Base-by-base conservation (phyloP, 1,284 basidiomycete genomes). In the Moesziomyces sp. region DNA sequence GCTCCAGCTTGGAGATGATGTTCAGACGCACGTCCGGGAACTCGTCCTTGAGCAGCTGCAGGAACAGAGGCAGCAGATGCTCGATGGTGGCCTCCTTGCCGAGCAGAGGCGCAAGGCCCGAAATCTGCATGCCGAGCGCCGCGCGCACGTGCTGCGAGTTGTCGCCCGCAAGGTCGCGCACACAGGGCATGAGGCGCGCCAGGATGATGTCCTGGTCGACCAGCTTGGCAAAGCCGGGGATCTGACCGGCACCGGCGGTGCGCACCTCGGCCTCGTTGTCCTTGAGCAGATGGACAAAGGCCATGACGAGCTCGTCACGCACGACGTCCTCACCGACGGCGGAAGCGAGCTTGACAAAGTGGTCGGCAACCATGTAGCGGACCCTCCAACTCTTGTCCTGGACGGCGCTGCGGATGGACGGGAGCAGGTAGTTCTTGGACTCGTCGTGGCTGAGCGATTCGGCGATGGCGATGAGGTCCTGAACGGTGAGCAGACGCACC, bases 261-360 rank as follows among this genome's bases (percentile, higher is more conserved):
- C 96, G 90, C 55, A 99, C 97, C 86, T 99, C 97, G 23, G 97
- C 97, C 86, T 99, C 97, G 81, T 97, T 97, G 84, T 99, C 97
- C 86, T 97, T 98, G 80, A 99, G 87, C 49, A 99, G 88, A 63
- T 93, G 91, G 4, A 98, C 94, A 84, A 93, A 99, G 68, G 97
- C 94, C 49, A 90, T 89, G 66, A 97, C 93, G 60, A 99, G 87
- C 84, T 99, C 97, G 77, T 98, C 96, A 71, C 93, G 89, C 51
- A 98, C 93, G 59, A 99, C 89, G 52, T 95, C 93, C 74, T 89
- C 87, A 14, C 95, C 95, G 34, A 97, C 93, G 16, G 93, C 91
- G 82, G 95, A 92, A 2, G 97, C 94, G 42, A 99, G 64, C 73
- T 94, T 92, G 73, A 99, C 97, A 86, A 99, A 99, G 86, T 99